phyloP scores from a whole-genome alignment of 2,329 filamentous ascomycete genomes.

The Fusarium kyushuense region DNA sequence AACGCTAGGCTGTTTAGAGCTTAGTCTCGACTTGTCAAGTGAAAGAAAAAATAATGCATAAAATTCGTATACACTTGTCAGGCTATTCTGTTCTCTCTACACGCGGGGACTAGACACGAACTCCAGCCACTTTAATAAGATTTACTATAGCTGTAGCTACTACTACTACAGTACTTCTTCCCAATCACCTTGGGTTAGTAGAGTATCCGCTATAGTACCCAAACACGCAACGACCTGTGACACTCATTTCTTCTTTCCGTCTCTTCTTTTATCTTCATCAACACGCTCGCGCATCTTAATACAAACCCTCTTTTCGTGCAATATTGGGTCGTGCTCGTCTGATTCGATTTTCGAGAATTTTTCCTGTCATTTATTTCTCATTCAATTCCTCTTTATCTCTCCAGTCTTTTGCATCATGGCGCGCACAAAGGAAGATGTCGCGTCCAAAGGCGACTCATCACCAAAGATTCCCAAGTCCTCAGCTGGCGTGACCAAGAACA shows the following conservation, averaged over 20 bases:
- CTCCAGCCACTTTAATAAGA: slow-evolving; percentile 37
- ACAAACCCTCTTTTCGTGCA: not conserved
- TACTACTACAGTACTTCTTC: not conserved
- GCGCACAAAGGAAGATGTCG: slow-evolving; percentile 51
- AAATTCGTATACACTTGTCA: not conserved
- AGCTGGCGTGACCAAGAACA: slow-evolving; percentile 56
- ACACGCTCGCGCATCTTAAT: slow-evolving; percentile 7
- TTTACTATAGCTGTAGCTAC: slow-evolving; percentile 2
- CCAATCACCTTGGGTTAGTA: not conserved
- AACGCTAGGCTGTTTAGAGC: not conserved
- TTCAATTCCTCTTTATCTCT: slow-evolving; percentile 5
- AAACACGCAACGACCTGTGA: slow-evolving; percentile 18
- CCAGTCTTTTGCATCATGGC: slow-evolving; percentile 45
- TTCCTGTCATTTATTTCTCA: not conserved
- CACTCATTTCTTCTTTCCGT: slow-evolving; percentile 15
- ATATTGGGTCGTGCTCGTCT: slow-evolving; percentile 2
- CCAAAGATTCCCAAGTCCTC: slow-evolving; percentile 47
- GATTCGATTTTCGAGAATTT: slow-evolving; percentile 30
- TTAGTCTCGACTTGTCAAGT: not conserved
- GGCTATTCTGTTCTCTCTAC: slow-evolving; percentile 20
- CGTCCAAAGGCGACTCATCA: slow-evolving; percentile 34
- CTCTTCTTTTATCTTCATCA: slow-evolving; percentile 23
- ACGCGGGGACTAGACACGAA: slow-evolving; percentile 23
- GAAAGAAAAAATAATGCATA: slow-evolving; percentile 15
- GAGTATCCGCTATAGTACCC: not conserved